phyloP scores from a whole-genome alignment of 2,329 filamentous ascomycete genomes.

The Stemphylium beticola region DNA sequence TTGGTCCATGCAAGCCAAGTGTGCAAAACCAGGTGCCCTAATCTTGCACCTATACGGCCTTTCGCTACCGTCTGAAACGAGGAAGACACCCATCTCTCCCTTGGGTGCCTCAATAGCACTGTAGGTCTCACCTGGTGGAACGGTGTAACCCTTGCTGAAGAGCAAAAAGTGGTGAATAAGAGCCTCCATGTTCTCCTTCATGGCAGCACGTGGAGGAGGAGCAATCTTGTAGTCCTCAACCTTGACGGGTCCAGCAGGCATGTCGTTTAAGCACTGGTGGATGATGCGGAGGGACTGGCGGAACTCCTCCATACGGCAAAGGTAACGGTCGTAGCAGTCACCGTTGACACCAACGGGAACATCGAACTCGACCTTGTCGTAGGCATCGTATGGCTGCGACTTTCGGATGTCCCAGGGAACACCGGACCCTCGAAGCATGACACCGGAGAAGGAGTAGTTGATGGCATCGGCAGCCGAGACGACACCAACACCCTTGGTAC shows the following conservation, averaged over 20 bases:
- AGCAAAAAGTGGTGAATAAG: conserved; percentile 99
- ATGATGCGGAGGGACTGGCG: conserved; percentile 97
- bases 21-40: conserved; percentile 93
- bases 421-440: conserved; percentile 97
- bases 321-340: conserved; percentile 98
- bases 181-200: conserved; percentile 99
- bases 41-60: conserved; percentile 98
- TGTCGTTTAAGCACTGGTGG: conserved; percentile 98
- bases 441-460: conserved; percentile 94
- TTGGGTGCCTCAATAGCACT: conserved; percentile 98
- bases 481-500: conserved; percentile 89
- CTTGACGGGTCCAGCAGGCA: conserved; percentile 91
- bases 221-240: conserved; percentile 99
- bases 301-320: conserved; percentile 99
- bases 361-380: conserved; percentile 97
- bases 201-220: conserved; percentile 91
- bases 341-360: conserved; percentile 95
- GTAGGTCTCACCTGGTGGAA: conserved; percentile 97
- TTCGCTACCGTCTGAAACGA: conserved; percentile 96
- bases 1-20: conserved; percentile 93
- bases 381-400: conserved; percentile 95
- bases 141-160: conserved; percentile 97
- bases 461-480: conserved; percentile 92
- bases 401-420: conserved; percentile 97
- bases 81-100: conserved; percentile 98